phyloP scores from a whole-genome alignment of 2,329 filamentous ascomycete species.

The Penicillium palitans region DNA sequence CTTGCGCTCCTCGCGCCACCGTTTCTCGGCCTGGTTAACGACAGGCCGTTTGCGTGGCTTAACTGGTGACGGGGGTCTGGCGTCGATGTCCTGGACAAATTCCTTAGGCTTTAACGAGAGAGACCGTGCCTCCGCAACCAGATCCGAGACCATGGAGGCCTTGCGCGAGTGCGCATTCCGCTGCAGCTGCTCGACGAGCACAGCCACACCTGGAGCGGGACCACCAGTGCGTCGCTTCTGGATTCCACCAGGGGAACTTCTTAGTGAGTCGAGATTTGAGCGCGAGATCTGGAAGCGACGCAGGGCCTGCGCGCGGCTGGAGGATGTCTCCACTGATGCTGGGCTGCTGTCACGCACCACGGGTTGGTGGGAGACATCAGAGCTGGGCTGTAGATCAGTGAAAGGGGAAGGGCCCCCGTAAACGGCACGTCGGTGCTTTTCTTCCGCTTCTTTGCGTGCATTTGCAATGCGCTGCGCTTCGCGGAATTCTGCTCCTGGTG shows the following conservation, averaged over 20 bases:
- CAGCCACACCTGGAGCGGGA: constrained; percentile 31
- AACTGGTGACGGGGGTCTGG: constrained; percentile 4
- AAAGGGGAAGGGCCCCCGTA: constrained; percentile 21
- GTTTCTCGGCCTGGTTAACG: constrained; percentile 42
- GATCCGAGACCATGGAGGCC: constrained; percentile 35
- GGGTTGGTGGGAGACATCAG: not conserved
- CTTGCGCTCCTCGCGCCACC: constrained; percentile 41
- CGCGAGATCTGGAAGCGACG: constrained; percentile 45
- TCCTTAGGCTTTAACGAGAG: constrained; percentile 9
- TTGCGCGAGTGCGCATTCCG: constrained; percentile 36
- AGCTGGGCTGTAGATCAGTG: constrained; percentile 7
- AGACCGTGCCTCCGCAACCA: constrained; percentile 22
- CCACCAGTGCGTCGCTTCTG: constrained; percentile 37
- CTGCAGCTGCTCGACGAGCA: constrained; percentile 43
- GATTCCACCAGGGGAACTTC: constrained; percentile 33
- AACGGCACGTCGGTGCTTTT: constrained; percentile 31
- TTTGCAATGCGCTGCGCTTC: constrained; percentile 35
- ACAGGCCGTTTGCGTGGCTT: constrained; percentile 42
- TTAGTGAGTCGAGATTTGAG: constrained; percentile 29
- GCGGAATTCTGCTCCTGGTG: constrained; percentile 44
- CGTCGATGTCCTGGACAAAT: constrained; percentile 10
- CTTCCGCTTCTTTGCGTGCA: constrained; percentile 32
- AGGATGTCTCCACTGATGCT: constrained; percentile 18
- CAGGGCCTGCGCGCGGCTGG: constrained; percentile 25
- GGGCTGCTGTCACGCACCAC: constrained; percentile 3